Base-by-base conservation (phyloP, 495 filamentous ascomycete genomes). In the Xylaria longipes region DNA sequence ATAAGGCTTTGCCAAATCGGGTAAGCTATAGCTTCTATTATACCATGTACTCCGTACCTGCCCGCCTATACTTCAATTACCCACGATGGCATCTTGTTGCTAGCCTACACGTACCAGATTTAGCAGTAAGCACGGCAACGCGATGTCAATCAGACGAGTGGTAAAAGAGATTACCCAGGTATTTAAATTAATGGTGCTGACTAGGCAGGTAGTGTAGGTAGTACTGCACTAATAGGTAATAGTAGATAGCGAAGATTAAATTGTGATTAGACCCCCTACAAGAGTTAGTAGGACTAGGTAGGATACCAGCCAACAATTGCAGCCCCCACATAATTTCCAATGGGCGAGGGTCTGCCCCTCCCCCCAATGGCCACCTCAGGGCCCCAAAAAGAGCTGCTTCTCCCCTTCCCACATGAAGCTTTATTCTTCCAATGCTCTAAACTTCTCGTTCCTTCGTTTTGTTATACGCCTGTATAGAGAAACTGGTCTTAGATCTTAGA, bases 341-440 rank as follows among this genome's bases (percentile, higher is more conserved):
- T 45, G 20, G 56, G 57, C n/a, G 56, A 39, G 60, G 46, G 14
- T 27, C 25, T 56, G 69, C 60, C 45, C 60, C 60, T 56, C 69
- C 46, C 60, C 60, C 52, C 48, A 8, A 50, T n/a, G 7, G 2
- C 68, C 58, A 58, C 43, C 54, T 39, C 48, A 63, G 31, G 25
- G 25, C 48, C 69, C 68, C 69, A 41, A 71, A 65, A 41, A 71
- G 69, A 56, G 57, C 69, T 41, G 25, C 69, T 39, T 57, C 69
- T 71, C 69, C 60, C 56, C 37, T 65, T 71, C 48, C 60, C 57
- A 41, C 22, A 46, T 37, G 46, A 52, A 56, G 20, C 15, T 39
- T 46, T 43, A 35, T 65, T 71, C 12, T 65, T 46, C 60, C 69
- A 45, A 35, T 54, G 56, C 48, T 65, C 48, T 71, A 46, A 57